phyloP scores from a whole-genome alignment of 208 protist species.

The Acanthamoeba divionensis region DNA sequence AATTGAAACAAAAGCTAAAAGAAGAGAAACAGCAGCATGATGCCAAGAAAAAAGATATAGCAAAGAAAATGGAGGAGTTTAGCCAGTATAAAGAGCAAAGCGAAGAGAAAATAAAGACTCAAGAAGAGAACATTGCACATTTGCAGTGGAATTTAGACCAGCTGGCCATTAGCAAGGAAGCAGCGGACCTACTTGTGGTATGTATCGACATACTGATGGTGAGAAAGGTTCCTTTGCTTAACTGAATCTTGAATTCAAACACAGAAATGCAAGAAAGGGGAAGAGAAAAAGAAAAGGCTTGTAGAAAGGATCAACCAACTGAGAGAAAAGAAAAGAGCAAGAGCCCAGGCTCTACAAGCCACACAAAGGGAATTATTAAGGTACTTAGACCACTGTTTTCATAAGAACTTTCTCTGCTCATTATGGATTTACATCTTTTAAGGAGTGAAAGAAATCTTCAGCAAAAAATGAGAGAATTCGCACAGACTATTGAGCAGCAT shows the following conservation, averaged over 20 bases:
- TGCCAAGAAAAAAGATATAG: neutral
- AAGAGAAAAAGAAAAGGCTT: conserved; percentile 17
- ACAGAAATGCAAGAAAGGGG: neutral
- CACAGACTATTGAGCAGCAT: too few relatives aligned
- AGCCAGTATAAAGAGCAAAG: neutral
- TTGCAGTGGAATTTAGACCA: conserved; percentile 32
- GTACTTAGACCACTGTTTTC: too few relatives aligned
- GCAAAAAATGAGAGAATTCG: conserved; percentile 28
- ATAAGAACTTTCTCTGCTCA: too few relatives aligned
- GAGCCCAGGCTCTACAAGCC: conserved; percentile 10
- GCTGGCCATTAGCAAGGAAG: neutral
- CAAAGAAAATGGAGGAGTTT: conserved; percentile 19
- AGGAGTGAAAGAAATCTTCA: neutral
- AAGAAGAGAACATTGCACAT: neutral
- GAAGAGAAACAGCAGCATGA: neutral
- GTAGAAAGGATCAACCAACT: neutral
- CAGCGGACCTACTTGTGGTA: neutral
- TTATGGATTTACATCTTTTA: too few relatives aligned
- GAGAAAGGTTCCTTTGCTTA: neutral
- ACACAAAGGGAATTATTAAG: neutral
- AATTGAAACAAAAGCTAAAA: neutral
- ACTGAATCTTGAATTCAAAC: neutral
- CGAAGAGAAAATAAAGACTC: neutral
- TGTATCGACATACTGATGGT: neutral
- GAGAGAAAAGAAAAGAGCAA: conserved; percentile 14